A percentile compares a stretch with the other conserved stretches of the same genome.
phyloP scores from a whole-genome alignment of 495 filamentous ascomycete genomes.

The Hypoxylon lenormandii region DNA sequence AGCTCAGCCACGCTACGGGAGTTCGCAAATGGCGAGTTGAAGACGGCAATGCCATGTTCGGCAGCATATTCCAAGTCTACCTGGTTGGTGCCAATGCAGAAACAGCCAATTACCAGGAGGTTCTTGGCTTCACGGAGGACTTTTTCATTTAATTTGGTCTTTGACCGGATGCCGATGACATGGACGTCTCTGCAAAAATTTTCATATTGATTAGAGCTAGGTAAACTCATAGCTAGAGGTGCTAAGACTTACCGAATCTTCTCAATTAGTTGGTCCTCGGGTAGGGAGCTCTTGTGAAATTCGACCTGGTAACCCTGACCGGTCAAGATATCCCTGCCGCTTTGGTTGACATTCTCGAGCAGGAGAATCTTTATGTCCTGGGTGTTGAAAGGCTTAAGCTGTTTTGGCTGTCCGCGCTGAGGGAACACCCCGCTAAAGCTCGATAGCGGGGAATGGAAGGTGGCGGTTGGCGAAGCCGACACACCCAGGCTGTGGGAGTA shows the following conservation, averaged over 20 bases:
- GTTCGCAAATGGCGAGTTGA: slow-evolving; percentile 99
- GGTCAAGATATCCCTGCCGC: slow-evolving; percentile 81
- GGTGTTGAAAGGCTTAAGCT: slow-evolving; percentile 93
- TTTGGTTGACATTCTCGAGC: slow-evolving; percentile 94
- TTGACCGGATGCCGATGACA: slow-evolving; percentile 97
- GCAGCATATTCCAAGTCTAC: slow-evolving; percentile 94
- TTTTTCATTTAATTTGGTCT: slow-evolving; percentile 89
- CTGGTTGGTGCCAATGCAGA: slow-evolving; percentile 99
- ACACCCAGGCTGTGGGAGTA: slow-evolving; percentile 64
- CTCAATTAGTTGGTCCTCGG: slow-evolving; percentile 93
- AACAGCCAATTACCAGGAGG: slow-evolving; percentile 95
- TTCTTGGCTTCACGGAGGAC: slow-evolving; percentile 91
- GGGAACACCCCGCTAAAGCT: slow-evolving; percentile 57
- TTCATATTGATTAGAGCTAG: slow-evolving; percentile 20
- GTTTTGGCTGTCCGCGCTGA: slow-evolving; percentile 67
- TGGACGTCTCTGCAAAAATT: slow-evolving; percentile 78
- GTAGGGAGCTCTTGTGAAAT: slow-evolving; percentile 84
- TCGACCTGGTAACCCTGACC: slow-evolving; percentile 97
- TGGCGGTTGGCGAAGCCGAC: slow-evolving; percentile 71
- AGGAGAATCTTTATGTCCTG: slow-evolving; percentile 96
- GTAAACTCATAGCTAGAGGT: slow-evolving; percentile 10
- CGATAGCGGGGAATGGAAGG: slow-evolving; percentile 72
- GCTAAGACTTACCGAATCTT: slow-evolving; percentile 81
- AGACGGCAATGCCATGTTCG: slow-evolving; percentile 91
- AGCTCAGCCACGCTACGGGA: slow-evolving; percentile 96